Evolutionary conservation across 2,329 filamentous ascomycete genomes (phyloP), one percentile per base, ranked within the genome.

Genomic region (Aspergillus novoparasiticus): DNA sequence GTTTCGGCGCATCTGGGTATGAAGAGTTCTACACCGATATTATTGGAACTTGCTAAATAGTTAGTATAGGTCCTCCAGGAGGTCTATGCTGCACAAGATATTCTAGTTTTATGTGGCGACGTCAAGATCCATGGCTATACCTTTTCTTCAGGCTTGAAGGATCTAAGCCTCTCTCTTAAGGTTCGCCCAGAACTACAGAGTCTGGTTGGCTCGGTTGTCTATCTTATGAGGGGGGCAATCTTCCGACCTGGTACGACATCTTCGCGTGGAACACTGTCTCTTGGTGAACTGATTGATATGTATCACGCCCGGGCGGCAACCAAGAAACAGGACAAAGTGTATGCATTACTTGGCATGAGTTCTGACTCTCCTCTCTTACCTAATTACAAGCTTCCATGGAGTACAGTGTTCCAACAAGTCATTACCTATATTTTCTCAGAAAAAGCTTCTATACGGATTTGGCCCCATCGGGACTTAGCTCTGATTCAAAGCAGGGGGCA

Each of bases 1-100:
- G 51, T 60, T 60, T 30, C 21, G 51, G n/a, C 51, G 59, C 11
- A 43, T 48, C 14, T 60, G 59, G 59, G 59, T 60, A 36, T 45
- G 51, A 23, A 23, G 6, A 32, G 9, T 51, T 28, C 26, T 14
- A 32, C 30, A 32, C 30, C 1, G 11, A n/a, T 19, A 16, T 19
- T 32, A 8, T 32, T 19, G n/a, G 14, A 51, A 19, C 6, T n/a
- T 21, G n/a, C 48, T 51, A 32, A 51, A 19, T 30, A 32, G 11
- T n/a, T 21, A 21, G 14, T 6, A 23, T 12, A 57, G 59, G 43
- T 60, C 16, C 59, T 60, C 5, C 59, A 60, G 11, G 58, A 60
- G 5, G 58, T 60, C 19, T 26, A 45, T 11, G 36, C 56, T 28
- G 51, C 59, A 8, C 59, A 41, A 21, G 43, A 12, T 21, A 57